Percentiles rank a stretch among this genome's conserved stretches.
These are phyloP conservation scores for Candida boleticola DNA, from an alignment of 805 yeast species.

Conservation along the genomic window DNA sequence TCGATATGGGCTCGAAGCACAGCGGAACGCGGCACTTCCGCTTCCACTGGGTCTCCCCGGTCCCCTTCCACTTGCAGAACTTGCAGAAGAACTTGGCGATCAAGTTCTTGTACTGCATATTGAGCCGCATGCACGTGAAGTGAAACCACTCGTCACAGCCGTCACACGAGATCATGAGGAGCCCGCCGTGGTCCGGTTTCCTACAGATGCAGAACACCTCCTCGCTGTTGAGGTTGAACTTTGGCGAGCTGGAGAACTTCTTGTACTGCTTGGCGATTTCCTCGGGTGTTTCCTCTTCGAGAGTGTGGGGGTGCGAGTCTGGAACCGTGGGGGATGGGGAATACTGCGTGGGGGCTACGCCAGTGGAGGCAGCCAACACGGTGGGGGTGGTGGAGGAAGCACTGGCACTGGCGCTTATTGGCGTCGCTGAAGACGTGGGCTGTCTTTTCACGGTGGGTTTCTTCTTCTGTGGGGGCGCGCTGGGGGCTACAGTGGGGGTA, in stretches of 20 bases:
- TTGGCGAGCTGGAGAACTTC: slow-evolving; percentile 33
- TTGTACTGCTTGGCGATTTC: slow-evolving; percentile 38
- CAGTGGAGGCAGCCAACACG: too few species aligned
- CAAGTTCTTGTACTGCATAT: slow-evolving; percentile 48
- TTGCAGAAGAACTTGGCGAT: slow-evolving; percentile 71
- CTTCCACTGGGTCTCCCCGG: slow-evolving; percentile 65
- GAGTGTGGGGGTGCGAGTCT: neutral
- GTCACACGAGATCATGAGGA: slow-evolving; percentile 90
- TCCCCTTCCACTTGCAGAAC: slow-evolving; percentile 57
- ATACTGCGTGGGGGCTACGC: too few species aligned
- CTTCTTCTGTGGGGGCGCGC: neutral
- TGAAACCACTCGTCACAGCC: slow-evolving; percentile 97
- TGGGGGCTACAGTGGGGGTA: too few species aligned
- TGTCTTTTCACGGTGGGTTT: neutral
- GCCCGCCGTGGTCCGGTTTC: slow-evolving; percentile 69
- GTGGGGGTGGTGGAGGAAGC: too few species aligned
- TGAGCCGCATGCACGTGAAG: slow-evolving; percentile 68
- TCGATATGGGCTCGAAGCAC: slow-evolving; percentile 56
- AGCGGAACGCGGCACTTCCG: slow-evolving; percentile 62
- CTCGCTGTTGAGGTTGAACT: slow-evolving; percentile 50
- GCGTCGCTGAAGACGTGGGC: too few species aligned
- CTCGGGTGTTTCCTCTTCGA: slow-evolving; percentile 13
- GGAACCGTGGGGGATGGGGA: too few species aligned
- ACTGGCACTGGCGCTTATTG: too few species aligned
- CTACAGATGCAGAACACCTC: slow-evolving; percentile 78